Evolutionary conservation across 2,329 filamentous ascomycete species (phyloP), one percentile per base, ranked within the genome.

Genomic region (Penicillium hesseltinei): DNA sequence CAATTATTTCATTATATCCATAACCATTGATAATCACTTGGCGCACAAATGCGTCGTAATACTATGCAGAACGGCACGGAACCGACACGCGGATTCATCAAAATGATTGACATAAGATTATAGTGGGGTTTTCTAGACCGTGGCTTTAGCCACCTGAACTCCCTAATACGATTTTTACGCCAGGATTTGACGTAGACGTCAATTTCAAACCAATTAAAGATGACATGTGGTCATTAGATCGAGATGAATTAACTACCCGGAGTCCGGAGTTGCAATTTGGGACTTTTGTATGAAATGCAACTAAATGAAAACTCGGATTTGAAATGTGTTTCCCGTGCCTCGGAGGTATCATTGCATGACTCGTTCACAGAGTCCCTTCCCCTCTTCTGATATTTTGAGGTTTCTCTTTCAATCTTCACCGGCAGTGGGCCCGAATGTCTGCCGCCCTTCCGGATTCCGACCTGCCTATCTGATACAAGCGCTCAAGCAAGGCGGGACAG

Each of bases 401-500:
- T 35, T 45, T 21, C 33, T 45, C 29, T 25, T 38, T n/a, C 7
- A 13, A 31, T 13, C 10, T 53, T 42, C 48, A 53, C 48, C 40
- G 48, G 35, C 17, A 29, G 27, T 56, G 36, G 49, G 25, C 35
- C 48, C 35, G 23, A 39, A 39, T 35, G 21, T 23, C 35, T 42
- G 7, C 42, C 21, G 29, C 17, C 25, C 4, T 45, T 23, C 25
- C 25, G 13, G 11, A 52, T n/a, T 36, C 17, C 31, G 54, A 56
- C 54, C 54, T 56, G 54, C 54, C 54, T 56, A 56, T 56, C 54
- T 50, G 29, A 54, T 42, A 50, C 46, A 56, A 56, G 51, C 42
- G 51, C 19, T 47, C 9, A 29, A 36, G 23, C 10, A 31, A 45
- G 43, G 27, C 46, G 53, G 46, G 46, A 56, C 39, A 55, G 21